phyloP scores from a whole-genome alignment of 805 yeast species.

The Yarrowia deformans region DNA sequence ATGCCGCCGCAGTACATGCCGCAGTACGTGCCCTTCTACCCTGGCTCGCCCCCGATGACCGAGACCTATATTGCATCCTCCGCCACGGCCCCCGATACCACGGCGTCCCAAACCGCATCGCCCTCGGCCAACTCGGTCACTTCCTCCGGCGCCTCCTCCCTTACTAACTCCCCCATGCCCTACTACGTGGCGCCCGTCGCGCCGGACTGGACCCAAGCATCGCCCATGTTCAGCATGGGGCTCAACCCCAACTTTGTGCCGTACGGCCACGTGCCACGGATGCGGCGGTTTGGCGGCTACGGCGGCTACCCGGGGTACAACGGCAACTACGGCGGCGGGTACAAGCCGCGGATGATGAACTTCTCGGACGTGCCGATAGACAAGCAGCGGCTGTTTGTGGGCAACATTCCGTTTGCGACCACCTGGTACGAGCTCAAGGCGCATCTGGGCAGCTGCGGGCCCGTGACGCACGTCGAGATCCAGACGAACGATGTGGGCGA shows the following conservation, averaged over 20 bases:
- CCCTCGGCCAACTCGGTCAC: conserved; percentile 40
- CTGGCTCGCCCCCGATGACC: conserved; percentile 32
- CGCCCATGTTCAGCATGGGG: conserved; percentile 30
- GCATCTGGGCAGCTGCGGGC: conserved; percentile 46
- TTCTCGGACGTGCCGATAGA: conserved; percentile 41
- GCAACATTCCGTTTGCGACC: conserved; percentile 50
- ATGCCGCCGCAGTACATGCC: conserved; percentile 14
- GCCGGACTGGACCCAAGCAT: conserved; percentile 27
- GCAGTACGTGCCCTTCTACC: conserved; percentile 29
- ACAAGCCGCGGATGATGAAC: conserved; percentile 33
- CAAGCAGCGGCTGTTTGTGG: conserved; percentile 49
- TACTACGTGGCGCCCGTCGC: conserved; percentile 35
- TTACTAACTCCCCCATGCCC: conserved; percentile 42
- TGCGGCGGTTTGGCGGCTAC: conserved; percentile 34
- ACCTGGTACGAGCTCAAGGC: conserved; percentile 49
- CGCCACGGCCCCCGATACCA: conserved; percentile 23
- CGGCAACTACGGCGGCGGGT: conserved; percentile 27
- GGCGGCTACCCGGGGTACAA: conserved; percentile 21
- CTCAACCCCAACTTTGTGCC: conserved; percentile 14
- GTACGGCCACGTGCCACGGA: conserved; percentile 26
- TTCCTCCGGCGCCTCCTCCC: conserved; percentile 44
- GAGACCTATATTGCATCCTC: conserved; percentile 30
- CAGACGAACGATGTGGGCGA: conserved; percentile 53
- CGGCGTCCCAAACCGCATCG: conserved; percentile 35
- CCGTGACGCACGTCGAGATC: conserved; percentile 52